These are phyloP conservation scores for Tilletia indica DNA, from an alignment of 1,284 basidiomycete species.

Conservation along the genomic window DNA sequence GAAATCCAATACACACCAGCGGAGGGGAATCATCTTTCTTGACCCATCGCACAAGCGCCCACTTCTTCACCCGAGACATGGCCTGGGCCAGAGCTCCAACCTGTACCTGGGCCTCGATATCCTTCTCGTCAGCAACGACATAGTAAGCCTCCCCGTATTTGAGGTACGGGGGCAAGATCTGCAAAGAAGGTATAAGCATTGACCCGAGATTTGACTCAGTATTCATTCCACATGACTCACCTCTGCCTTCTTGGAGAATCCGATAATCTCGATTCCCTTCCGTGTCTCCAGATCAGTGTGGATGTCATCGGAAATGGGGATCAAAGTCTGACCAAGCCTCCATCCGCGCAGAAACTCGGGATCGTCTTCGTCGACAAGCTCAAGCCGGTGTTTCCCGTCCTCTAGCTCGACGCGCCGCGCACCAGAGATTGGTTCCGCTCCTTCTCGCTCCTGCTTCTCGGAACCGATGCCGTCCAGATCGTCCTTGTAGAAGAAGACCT, in stretches of 20 bases:
- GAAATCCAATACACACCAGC: slow-evolving; percentile 65
- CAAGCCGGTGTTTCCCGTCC: slow-evolving; percentile 46
- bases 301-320: slow-evolving; percentile 67
- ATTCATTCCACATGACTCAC: slow-evolving; percentile 58
- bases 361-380: slow-evolving; percentile 57
- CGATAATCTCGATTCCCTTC: slow-evolving; percentile 67
- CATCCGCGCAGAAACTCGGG: slow-evolving; percentile 73
- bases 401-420: slow-evolving; percentile 20
- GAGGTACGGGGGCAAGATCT: slow-evolving; percentile 60
- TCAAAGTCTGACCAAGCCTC: slow-evolving; percentile 87
- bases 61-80: slow-evolving; percentile 67
- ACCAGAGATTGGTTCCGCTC: slow-evolving; percentile 26
- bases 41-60: slow-evolving; percentile 80
- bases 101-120: slow-evolving; percentile 73
- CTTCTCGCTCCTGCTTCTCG: slow-evolving; percentile 36
- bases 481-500: slow-evolving; percentile 33
- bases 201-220: not conserved
- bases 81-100: slow-evolving; percentile 82
- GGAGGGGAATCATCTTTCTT: slow-evolving; percentile 71
- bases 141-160: slow-evolving; percentile 84
- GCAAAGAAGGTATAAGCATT: not conserved
- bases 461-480: slow-evolving; percentile 38
- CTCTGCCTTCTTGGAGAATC: slow-evolving; percentile 71
- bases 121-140: slow-evolving; percentile 73
- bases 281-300: slow-evolving; percentile 17